Conservation (phyloP, 306 rosid species). For the Comarum palustre region DNA sequence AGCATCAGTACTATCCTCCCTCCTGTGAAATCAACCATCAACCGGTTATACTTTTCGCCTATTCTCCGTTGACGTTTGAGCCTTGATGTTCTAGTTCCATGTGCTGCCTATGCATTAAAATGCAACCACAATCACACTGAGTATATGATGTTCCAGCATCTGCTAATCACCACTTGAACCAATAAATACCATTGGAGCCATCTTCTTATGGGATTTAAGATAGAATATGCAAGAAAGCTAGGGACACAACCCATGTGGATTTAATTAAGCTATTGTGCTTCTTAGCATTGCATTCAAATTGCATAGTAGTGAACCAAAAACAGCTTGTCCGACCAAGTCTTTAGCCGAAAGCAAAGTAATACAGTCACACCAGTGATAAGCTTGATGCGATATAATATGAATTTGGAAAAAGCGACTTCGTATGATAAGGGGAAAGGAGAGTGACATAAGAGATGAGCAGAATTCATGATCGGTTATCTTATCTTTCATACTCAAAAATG, state of each 20-base stretch:
- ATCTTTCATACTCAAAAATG: neutral
- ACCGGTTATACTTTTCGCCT: neutral
- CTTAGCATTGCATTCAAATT: slow-evolving; percentile 12
- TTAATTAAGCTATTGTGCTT: slow-evolving; percentile 21
- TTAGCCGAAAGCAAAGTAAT: slow-evolving; percentile 47
- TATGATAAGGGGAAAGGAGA: slow-evolving; percentile 4
- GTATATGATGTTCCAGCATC: neutral
- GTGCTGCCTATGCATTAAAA: neutral
- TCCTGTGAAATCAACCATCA: neutral
- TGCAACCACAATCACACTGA: neutral
- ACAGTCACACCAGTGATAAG: slow-evolving; percentile 38
- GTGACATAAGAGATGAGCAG: slow-evolving; percentile 5
- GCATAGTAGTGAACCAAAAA: slow-evolving; percentile 46
- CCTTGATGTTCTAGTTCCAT: neutral
- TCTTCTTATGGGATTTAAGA: slow-evolving; percentile 23
- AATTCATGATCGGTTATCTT: neutral
- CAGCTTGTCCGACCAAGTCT: slow-evolving; percentile 43
- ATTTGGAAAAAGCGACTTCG: slow-evolving; percentile 7
- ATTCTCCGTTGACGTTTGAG: neutral
- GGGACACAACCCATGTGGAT: slow-evolving; percentile 73
- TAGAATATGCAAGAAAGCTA: slow-evolving; percentile 34
- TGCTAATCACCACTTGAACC: neutral
- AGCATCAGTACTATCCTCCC: neutral
- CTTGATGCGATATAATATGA: slow-evolving; percentile 30
- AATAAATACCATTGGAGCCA: slow-evolving; percentile 4